Evolutionary conservation across 176 grass and related monocot genomes (phyloP).

Genomic region (Ananas comosus): DNA sequence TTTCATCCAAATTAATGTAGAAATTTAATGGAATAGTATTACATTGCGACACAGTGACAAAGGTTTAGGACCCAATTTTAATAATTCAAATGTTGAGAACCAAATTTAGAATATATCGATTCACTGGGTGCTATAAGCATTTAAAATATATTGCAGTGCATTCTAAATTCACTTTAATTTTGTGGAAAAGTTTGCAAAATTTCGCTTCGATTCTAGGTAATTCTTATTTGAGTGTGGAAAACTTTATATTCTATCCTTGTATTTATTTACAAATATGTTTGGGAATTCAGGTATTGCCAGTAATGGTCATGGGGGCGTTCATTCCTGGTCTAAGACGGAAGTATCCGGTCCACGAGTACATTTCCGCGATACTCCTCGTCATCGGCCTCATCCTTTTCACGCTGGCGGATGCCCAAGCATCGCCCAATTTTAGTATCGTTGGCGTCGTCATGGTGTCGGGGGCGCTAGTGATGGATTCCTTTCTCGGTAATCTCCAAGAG

Average conservation of each 20-base stretch:
- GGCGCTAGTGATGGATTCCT: conserved; percentile 82
- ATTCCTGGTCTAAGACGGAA: conserved; percentile 80
- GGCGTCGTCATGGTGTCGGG: conserved; percentile 78
- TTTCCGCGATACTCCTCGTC: conserved; percentile 69
- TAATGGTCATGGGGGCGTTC: conserved; percentile 94
- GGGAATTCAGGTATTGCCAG: conserved; percentile 54
- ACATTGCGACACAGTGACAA: too few relatives aligned
- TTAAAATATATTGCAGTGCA: too few relatives aligned
- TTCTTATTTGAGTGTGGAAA: too few relatives aligned
- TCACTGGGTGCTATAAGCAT: not conserved
- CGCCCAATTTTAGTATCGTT: conserved; percentile 69
- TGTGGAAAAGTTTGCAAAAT: too few relatives aligned
- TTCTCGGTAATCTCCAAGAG: conserved; percentile 84
- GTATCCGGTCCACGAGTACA: conserved; percentile 66
- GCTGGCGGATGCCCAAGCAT: conserved; percentile 73
- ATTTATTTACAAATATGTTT: not conserved
- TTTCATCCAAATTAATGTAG: too few relatives aligned
- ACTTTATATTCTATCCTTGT: not conserved
- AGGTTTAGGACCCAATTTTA: too few relatives aligned
- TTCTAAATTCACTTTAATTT: too few relatives aligned
- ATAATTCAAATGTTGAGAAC: not conserved
- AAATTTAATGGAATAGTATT: too few relatives aligned
- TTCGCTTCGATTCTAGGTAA: too few relatives aligned
- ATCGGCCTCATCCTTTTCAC: conserved; percentile 79
- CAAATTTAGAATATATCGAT: not conserved